Percentiles rank a stretch among this genome's conserved stretches.
Evolutionary conservation across 2,329 filamentous ascomycete species (phyloP).

Genomic region (Talaromyces verruculosus): DNA sequence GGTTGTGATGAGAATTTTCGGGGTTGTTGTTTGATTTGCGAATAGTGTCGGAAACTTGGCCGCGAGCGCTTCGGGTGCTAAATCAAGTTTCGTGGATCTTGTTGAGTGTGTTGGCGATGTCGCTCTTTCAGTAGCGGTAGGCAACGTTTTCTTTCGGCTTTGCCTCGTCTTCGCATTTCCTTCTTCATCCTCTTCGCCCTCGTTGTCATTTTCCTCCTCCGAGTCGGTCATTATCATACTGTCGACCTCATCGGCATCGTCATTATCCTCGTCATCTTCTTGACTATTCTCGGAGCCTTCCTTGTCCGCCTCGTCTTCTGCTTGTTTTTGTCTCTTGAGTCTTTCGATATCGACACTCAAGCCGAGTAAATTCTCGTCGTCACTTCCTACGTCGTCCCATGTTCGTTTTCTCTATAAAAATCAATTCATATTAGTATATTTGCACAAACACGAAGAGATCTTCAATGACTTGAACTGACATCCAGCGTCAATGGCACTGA

Average conservation of each 20-base stretch:
- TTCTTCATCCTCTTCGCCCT: constrained; percentile 43
- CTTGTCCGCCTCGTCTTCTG: constrained; percentile 38
- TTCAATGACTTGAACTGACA: not conserved
- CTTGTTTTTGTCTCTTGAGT: constrained; percentile 49
- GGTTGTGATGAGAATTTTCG: constrained; percentile 91
- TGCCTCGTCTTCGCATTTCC: constrained; percentile 24
- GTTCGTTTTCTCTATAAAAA: constrained; percentile 68
- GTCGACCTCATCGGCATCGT: constrained; percentile 62
- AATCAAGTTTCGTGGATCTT: constrained; percentile 58
- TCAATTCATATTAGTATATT: not conserved
- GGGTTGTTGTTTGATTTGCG: constrained; percentile 51
- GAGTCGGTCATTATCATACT: constrained; percentile 67
- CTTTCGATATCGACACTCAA: constrained; percentile 51
- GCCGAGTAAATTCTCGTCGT: constrained; percentile 48
- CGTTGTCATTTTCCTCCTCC: constrained; percentile 44
- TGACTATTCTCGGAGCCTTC: constrained; percentile 22
- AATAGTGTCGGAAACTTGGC: constrained; percentile 63
- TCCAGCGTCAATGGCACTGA: constrained; percentile 83
- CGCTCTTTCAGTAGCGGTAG: constrained; percentile 50
- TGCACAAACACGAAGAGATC: not conserved
- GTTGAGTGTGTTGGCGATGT: constrained; percentile 57
- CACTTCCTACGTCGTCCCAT: constrained; percentile 74
- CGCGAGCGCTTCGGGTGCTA: constrained; percentile 61
- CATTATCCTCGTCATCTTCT: constrained; percentile 49
- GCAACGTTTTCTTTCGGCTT: constrained; percentile 35